These are phyloP conservation scores for Pseudocercospora fuligena DNA, from an alignment of 2,329 filamentous ascomycete species.

Conservation along the genomic window DNA sequence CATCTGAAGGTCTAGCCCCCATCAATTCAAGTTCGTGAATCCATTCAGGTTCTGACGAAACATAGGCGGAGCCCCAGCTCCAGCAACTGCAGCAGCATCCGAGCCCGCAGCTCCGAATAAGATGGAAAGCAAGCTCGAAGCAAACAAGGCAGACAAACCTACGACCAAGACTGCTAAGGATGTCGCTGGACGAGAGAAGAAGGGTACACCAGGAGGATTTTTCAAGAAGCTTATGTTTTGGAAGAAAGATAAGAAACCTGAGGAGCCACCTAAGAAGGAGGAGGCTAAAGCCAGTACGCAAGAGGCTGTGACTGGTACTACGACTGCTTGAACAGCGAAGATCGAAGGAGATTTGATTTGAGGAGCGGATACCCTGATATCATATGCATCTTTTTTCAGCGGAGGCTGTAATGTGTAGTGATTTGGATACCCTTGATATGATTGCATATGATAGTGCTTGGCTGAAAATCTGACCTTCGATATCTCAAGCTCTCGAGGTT, in stretches of 20 bases:
- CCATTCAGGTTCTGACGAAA: background rate
- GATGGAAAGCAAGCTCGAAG: background rate
- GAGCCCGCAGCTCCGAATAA: background rate
- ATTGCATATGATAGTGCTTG: background rate
- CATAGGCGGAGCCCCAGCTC: background rate
- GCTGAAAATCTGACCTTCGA: background rate
- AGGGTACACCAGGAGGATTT: background rate
- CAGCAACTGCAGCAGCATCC: background rate
- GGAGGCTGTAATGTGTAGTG: background rate
- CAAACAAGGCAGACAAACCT: background rate
- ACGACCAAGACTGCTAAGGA: background rate
- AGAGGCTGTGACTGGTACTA: background rate
- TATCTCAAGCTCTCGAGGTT: background rate
- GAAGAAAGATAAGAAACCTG: slow-evolving; percentile 6
- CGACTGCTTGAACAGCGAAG: background rate
- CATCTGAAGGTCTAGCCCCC: background rate
- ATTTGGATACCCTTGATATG: background rate
- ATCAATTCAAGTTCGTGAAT: too few relatives aligned
- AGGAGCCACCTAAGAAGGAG: background rate
- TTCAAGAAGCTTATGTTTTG: slow-evolving; percentile 4
- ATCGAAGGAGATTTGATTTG: too few relatives aligned
- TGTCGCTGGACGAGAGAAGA: background rate
- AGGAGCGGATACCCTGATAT: background rate
- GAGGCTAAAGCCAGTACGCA: background rate
- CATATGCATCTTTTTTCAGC: background rate